A percentile compares a stretch with the other conserved stretches of the same genome.
These are phyloP conservation scores for Hypoxylon trugodes DNA, from an alignment of 495 filamentous ascomycete species.

Conservation along the genomic window DNA sequence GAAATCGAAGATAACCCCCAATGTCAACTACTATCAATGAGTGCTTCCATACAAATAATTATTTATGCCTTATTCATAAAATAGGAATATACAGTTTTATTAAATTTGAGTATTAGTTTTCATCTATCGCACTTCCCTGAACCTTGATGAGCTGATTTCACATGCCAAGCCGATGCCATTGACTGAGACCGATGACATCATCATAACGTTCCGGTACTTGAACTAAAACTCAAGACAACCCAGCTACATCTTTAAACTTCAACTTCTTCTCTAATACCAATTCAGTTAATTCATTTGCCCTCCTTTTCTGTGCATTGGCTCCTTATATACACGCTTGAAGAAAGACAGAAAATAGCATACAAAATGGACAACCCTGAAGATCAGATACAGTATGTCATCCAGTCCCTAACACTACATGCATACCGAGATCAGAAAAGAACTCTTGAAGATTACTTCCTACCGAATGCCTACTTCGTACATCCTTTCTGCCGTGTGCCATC, in stretches of 20 bases:
- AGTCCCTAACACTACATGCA: constrained; percentile 68
- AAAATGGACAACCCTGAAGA: constrained; percentile 39
- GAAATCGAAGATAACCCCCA: no score
- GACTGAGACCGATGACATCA: constrained; percentile 28
- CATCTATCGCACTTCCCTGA: constrained; percentile 16
- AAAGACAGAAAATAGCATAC: neutral
- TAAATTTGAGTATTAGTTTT: no score
- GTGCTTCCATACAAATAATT: no score
- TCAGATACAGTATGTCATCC: constrained; percentile 68
- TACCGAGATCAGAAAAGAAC: constrained; percentile 68
- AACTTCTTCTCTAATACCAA: neutral
- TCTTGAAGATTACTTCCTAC: constrained; percentile 74
- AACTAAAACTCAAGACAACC: neutral
- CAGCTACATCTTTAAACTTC: constrained; percentile 5
- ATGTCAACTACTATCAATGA: no score
- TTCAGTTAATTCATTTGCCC: neutral
- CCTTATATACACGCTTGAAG: neutral
- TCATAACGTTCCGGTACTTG: neutral
- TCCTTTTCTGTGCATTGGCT: neutral
- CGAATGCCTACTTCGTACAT: constrained; percentile 75
- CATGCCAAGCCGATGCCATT: constrained; percentile 15
- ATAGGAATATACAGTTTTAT: no score
- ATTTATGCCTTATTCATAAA: no score
- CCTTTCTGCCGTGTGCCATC: constrained; percentile 80
- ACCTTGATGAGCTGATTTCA: constrained; percentile 4